A percentile compares a stretch with the other conserved stretches of the same genome.
phyloP scores from a whole-genome alignment of 208 protist species.

The Vickermania ingenoplastis region DNA sequence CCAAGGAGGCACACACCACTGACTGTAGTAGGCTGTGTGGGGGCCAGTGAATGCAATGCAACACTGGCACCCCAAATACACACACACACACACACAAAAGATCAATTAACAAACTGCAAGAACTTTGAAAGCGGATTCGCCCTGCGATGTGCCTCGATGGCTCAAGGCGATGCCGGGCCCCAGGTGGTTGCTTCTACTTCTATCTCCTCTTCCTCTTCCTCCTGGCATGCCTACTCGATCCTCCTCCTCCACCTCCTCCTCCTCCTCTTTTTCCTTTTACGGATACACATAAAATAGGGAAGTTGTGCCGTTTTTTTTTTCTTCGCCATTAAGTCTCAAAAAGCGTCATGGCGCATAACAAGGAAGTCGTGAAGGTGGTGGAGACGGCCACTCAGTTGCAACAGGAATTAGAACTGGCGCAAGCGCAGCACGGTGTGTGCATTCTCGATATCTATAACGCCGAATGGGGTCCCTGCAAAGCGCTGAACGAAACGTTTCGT shows the following conservation, averaged over 20 bases:
- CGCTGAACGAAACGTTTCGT: slow-evolving; percentile 77
- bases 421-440: slow-evolving; percentile 73
- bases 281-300: no score
- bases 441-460: slow-evolving; percentile 84
- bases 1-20: no score
- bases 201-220: slow-evolving; percentile 9
- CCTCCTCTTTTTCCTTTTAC: slow-evolving; percentile 2
- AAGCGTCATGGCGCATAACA: slow-evolving; percentile 20
- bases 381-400: slow-evolving; percentile 54
- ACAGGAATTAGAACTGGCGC: slow-evolving; percentile 59
- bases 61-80: no score
- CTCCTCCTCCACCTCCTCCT: background rate
- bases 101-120: no score
- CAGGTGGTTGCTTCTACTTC: no score
- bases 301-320: slow-evolving; percentile 2
- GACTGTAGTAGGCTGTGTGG: no score
- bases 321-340: background rate
- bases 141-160: no score
- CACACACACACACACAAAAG: no score
- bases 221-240: slow-evolving; percentile 10
- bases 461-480: slow-evolving; percentile 82
- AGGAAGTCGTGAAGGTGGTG: slow-evolving; percentile 82
- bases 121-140: no score
- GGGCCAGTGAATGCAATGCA: no score
- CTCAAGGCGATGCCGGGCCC: no score